Conservation (phyloP, 73 alveolate genomes). For the Breviolum minutum region DNA sequence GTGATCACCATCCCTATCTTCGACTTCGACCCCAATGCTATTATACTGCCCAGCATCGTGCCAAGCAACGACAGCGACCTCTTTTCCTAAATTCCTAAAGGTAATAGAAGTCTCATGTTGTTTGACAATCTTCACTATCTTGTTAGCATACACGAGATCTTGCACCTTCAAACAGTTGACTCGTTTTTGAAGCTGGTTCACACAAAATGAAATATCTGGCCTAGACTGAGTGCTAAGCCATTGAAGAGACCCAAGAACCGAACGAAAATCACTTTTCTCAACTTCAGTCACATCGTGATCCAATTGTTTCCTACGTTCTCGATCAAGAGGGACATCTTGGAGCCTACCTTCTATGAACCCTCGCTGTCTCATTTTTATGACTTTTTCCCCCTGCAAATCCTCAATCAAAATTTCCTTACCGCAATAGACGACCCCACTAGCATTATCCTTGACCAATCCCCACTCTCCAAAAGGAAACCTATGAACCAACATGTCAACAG, state of each 20-base stretch:
- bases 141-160: not conserved
- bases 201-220: not conserved
- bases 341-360: not conserved
- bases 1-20: not conserved
- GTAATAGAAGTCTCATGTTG: not conserved
- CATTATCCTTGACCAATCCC: not conserved
- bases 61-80: not conserved
- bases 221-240: not conserved
- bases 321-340: not conserved
- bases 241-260: slow-evolving; percentile 8
- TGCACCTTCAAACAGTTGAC: not conserved
- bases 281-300: not conserved
- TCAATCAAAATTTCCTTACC: not conserved
- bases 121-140: not conserved
- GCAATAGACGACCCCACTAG: slow-evolving; percentile 5
- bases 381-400: not conserved
- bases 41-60: not conserved
- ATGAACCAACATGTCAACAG: not conserved
- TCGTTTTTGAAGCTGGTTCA: slow-evolving; percentile 14
- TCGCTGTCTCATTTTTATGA: not conserved
- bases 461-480: slow-evolving; percentile 35
- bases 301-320: not conserved
- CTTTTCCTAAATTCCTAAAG: not conserved
- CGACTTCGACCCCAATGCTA: not conserved
- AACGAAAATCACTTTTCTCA: not conserved